These are phyloP conservation scores for Echium plantagineum DNA, from an alignment of 257 asterid species.

Conservation along the genomic window DNA sequence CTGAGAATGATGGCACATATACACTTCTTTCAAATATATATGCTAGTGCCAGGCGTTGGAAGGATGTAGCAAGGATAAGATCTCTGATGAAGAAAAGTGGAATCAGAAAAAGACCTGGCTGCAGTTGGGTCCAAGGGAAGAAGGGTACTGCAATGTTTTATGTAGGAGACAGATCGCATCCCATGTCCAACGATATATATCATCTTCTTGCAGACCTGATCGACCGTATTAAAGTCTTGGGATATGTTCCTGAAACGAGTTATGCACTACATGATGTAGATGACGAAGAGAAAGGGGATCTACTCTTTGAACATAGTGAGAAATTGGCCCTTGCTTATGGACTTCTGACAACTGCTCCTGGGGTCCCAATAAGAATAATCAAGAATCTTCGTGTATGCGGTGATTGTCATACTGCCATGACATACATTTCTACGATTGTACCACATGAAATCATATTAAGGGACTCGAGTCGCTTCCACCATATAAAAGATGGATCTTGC, in stretches of 20 bases:
- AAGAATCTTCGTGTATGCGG: constrained; percentile 1
- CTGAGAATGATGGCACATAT: background rate
- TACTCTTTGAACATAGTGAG: background rate
- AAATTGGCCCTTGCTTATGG: constrained; percentile 2
- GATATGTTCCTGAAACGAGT: constrained; percentile 1
- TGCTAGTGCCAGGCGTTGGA: constrained; percentile 2
- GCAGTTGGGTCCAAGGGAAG: no score
- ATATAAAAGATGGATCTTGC: background rate
- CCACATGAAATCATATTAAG: constrained; percentile 1
- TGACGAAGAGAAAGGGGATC: constrained; percentile 1
- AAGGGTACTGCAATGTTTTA: background rate
- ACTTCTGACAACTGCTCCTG: constrained; percentile 1
- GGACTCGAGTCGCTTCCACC: constrained; percentile 4
- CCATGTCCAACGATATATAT: background rate
- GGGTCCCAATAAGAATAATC: background rate
- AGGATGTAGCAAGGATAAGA: background rate
- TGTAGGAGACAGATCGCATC: constrained; percentile 1
- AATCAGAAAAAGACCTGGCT: background rate
- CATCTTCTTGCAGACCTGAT: background rate
- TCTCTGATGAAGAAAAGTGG: background rate
- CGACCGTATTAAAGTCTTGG: background rate
- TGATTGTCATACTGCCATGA: constrained; percentile 1
- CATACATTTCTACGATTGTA: constrained; percentile 1
- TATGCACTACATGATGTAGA: constrained; percentile 1
- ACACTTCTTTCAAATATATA: constrained; percentile 1